A percentile compares a stretch with the other conserved stretches of the same genome.
Conservation (phyloP, 805 yeast genomes). For the Hanseniaspora hatyaiensis region DNA sequence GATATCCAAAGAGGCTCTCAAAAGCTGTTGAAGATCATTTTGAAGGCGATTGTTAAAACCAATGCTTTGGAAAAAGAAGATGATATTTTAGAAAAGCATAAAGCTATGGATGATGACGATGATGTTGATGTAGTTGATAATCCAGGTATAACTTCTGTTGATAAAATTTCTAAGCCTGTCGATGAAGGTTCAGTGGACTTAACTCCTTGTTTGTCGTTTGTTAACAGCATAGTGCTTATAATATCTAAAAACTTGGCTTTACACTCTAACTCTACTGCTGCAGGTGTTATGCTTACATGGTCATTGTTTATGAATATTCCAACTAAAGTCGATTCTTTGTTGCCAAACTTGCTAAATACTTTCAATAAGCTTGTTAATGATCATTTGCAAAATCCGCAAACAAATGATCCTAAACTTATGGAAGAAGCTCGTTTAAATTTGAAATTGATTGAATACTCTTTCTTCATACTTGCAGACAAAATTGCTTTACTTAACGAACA, state of each 20-base stretch:
- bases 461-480: conserved; percentile 67
- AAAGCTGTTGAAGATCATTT: conserved; percentile 56
- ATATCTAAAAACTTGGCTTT: conserved; percentile 67
- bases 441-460: conserved; percentile 57
- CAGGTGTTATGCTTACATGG: conserved; percentile 76
- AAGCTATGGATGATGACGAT: conserved; percentile 12
- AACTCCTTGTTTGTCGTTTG: conserved; percentile 52
- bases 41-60: conserved; percentile 48
- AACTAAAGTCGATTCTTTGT: conserved; percentile 55
- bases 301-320: conserved; percentile 69
- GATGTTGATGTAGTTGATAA: conserved; percentile 20
- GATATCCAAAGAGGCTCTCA: conserved; percentile 79
- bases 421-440: conserved; percentile 80
- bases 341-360: conserved; percentile 72
- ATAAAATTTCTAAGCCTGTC: neutral
- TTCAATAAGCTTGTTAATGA: conserved; percentile 83
- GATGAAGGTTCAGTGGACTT: conserved; percentile 42
- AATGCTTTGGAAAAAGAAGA: conserved; percentile 23
- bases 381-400: conserved; percentile 49
- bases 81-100: neutral
- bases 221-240: conserved; percentile 49
- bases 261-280: conserved; percentile 60
- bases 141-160: conserved; percentile 20
- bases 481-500: conserved; percentile 87
- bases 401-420: conserved; percentile 31